These are phyloP conservation scores for Mycena citricolor DNA, from an alignment of 1,284 basidiomycete species.

Conservation along the genomic window DNA sequence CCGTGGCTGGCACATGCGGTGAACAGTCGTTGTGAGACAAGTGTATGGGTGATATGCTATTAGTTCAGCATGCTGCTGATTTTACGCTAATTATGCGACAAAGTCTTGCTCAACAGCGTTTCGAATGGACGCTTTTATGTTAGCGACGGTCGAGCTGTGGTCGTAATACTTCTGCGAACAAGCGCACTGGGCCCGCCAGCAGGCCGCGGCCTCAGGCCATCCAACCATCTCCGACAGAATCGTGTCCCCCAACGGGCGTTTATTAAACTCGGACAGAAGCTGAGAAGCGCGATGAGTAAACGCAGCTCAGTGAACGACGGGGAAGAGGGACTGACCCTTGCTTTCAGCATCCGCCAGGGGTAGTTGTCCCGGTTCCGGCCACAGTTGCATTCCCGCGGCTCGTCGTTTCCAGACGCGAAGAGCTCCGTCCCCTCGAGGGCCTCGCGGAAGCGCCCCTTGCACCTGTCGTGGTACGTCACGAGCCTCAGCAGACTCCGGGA, in stretches of 20 bases:
- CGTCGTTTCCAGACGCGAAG: conserved; percentile 20
- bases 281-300: not conserved
- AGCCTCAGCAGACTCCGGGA: conserved; percentile 13
- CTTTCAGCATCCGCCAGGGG: conserved; percentile 20
- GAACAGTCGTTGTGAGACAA: too few species aligned
- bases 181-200: conserved; percentile 35
- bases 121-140: conserved; percentile 32
- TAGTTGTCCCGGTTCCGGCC: conserved; percentile 14
- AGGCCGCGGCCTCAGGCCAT: conserved; percentile 36
- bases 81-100: too few species aligned
- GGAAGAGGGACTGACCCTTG: conserved; percentile 9
- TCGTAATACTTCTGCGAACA: conserved; percentile 35
- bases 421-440: conserved; percentile 18
- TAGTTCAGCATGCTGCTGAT: too few species aligned
- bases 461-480: conserved; percentile 17
- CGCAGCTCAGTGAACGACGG: not conserved
- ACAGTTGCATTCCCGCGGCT: conserved; percentile 16
- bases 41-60: too few species aligned
- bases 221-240: conserved; percentile 36
- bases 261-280: conserved; percentile 42
- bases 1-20: too few species aligned
- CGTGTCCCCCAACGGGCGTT: conserved; percentile 39
- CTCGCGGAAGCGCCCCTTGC: conserved; percentile 16
- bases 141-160: conserved; percentile 31
- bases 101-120: too few species aligned